Evolutionary conservation across 2,329 filamentous ascomycete genomes (phyloP), one percentile per base, ranked within the genome.

Genomic region (Fusarium aywerte): DNA sequence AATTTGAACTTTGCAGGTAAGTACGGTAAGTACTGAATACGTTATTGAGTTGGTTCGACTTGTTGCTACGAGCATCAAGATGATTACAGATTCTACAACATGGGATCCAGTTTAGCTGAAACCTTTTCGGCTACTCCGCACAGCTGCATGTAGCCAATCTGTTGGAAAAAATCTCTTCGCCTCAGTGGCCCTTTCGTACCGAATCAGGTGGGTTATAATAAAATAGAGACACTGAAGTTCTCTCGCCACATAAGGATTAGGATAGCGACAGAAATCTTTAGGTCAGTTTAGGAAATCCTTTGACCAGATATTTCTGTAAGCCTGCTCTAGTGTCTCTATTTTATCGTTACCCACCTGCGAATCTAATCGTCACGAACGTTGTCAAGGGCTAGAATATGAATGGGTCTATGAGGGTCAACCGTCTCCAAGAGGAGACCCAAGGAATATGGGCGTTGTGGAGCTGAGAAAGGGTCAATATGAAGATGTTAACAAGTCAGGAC

Each of bases 391-490:
- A 44, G 49, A 52, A 52, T 43, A 32, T 32, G 38, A 21, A 52
- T 52, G 49, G 49, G 88, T 51, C 57, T 45, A 16, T 50, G 31
- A 39, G 57, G 53, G 60, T 62, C 49, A 49, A 51, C 40, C 21
- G n/a, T 36, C 12, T 50, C 52, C 32, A 44, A 54, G 8, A 42
- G 51, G 58, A 20, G 35, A 48, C 18, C 69, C 58, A 38, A 54
- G 40, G 33, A 43, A 67, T n/a, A 47, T 33, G 23, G 16, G 27
- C 16, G 20, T 39, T 21, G 21, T 36, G 21, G 13, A 53, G 44
- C 27, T 32, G 27, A 23, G 20, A 23, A 51, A 44, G 27, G 29
- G 5, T 20, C 20, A 31, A 8, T 9, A 31, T 44, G 16, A n/a
- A 36, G 47, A 42, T 12, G n/a, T 23, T 4, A 31, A 33, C 7